Evolutionary conservation across 2,329 filamentous ascomycete species (phyloP).

Genomic region (Rhinocladiella similis): DNA sequence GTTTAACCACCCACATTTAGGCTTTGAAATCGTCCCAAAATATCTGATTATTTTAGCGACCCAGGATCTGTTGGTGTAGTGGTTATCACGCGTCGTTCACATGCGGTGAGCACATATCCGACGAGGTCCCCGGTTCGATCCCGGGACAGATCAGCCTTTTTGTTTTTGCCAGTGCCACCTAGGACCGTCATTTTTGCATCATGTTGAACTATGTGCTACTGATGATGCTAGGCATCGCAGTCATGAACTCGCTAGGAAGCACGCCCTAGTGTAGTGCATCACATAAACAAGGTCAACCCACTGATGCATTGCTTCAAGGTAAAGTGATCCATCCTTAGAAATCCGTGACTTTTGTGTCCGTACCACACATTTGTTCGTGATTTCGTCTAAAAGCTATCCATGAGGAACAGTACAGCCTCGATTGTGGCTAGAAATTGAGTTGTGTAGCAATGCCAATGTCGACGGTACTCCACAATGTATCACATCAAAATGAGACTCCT

Average conservation of each 20-base stretch:
- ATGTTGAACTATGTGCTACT: background rate
- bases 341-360: background rate
- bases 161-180: background rate
- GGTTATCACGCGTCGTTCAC: conserved; percentile 29
- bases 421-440: background rate
- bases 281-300: background rate
- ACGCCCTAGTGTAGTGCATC: too few species aligned
- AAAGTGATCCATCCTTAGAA: too few species aligned
- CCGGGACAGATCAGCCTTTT: conserved; percentile 9
- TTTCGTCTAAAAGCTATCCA: too few species aligned
- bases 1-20: too few species aligned
- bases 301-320: too few species aligned
- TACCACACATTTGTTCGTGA: too few species aligned
- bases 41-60: background rate
- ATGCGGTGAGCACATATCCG: conserved; percentile 16
- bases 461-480: background rate
- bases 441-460: background rate
- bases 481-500: too few species aligned
- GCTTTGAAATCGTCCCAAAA: background rate
- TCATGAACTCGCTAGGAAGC: too few species aligned
- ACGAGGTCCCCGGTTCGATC: conserved; percentile 28
- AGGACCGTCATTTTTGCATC: background rate
- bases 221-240: too few species aligned
- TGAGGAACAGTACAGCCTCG: too few species aligned
- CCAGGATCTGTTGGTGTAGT: conserved; percentile 24